Conservation (phyloP, 1,284 basidiomycete genomes). For the Ceratobasidium papillatum region DNA sequence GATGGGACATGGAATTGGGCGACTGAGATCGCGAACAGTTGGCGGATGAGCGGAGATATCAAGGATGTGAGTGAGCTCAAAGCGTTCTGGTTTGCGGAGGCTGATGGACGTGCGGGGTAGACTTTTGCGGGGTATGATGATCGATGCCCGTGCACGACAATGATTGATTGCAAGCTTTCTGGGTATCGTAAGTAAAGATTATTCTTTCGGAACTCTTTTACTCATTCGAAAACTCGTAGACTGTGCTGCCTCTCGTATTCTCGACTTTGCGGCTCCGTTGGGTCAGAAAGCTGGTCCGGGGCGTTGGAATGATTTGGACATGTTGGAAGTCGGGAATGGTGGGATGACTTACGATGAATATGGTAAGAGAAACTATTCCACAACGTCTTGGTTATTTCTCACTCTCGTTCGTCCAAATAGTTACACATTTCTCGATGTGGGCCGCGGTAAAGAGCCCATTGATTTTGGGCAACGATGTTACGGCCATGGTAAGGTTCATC, state of each 20-base stretch:
- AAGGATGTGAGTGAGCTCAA: slow-evolving; percentile 51
- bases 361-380: background rate
- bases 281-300: slow-evolving; percentile 56
- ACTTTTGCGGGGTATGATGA: slow-evolving; percentile 56
- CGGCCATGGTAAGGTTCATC: slow-evolving; percentile 50
- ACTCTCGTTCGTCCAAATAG: slow-evolving; percentile 9
- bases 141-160: slow-evolving; percentile 56
- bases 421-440: slow-evolving; percentile 59
- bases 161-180: slow-evolving; percentile 56
- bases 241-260: slow-evolving; percentile 44
- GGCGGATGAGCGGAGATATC: slow-evolving; percentile 60
- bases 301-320: slow-evolving; percentile 58
- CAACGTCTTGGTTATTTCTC: background rate
- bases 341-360: slow-evolving; percentile 55
- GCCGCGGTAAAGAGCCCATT: slow-evolving; percentile 57
- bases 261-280: slow-evolving; percentile 53
- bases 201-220: background rate
- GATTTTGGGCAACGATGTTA: slow-evolving; percentile 56
- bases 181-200: slow-evolving; percentile 50
- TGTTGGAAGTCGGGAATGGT: slow-evolving; percentile 57
- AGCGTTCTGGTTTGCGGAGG: slow-evolving; percentile 1
- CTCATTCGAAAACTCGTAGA: slow-evolving; percentile 24
- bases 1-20: slow-evolving; percentile 61
- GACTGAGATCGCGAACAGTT: slow-evolving; percentile 57
- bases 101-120: slow-evolving; percentile 45